Percentiles rank a stretch among this genome's conserved stretches.
Conservation (phyloP, 2,329 filamentous ascomycete species). For the Leptoxyphium fumago region DNA sequence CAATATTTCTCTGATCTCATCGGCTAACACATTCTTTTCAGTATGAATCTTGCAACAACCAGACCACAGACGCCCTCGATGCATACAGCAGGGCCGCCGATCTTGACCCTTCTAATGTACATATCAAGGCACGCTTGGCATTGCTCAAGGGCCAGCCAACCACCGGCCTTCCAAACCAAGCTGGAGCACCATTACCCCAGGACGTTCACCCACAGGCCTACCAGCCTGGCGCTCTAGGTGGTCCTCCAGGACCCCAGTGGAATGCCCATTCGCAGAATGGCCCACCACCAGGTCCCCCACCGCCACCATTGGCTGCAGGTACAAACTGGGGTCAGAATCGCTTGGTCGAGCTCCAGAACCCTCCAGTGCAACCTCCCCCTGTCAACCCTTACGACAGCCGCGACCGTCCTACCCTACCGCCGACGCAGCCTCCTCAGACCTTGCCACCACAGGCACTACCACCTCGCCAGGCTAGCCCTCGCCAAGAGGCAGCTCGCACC, state of each 20-base stretch:
- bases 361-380: constrained; percentile 44
- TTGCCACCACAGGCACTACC: not conserved
- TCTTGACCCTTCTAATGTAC: constrained; percentile 79
- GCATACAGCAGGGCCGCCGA: constrained; percentile 91
- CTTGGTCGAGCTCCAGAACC: constrained; percentile 61
- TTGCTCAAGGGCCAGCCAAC: constrained; percentile 64
- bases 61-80: constrained; percentile 89
- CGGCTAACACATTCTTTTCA: constrained; percentile 24
- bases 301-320: constrained; percentile 34
- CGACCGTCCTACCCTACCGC: constrained; percentile 62
- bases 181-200: constrained; percentile 72
- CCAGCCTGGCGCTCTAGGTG: constrained; percentile 59
- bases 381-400: constrained; percentile 71
- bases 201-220: constrained; percentile 95
- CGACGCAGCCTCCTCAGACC: constrained; percentile 4
- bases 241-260: constrained; percentile 80
- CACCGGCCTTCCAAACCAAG: constrained; percentile 55
- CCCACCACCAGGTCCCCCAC: constrained; percentile 49
- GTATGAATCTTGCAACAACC: constrained; percentile 99
- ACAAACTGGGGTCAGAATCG: constrained; percentile 50
- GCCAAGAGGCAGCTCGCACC: constrained; percentile 49
- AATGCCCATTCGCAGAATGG: constrained; percentile 56
- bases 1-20: constrained; percentile 1
- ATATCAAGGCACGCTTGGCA: constrained; percentile 90
- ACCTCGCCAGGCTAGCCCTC: constrained; percentile 35